Evolutionary conservation across 306 rosid species (phyloP).

Genomic region (Fragaria nilgerrensis): DNA sequence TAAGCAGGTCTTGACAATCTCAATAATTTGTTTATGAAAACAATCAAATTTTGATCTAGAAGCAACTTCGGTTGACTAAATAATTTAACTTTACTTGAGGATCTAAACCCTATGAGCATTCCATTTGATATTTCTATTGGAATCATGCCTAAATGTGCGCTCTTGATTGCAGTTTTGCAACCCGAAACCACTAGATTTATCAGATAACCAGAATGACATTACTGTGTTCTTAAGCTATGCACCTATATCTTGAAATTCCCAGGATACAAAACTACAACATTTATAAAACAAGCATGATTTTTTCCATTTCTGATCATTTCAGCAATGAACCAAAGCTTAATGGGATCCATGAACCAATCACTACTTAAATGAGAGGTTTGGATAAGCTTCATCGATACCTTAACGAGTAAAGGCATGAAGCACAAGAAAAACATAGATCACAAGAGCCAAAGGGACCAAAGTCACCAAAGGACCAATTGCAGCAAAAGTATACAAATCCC

Average conservation of each 20-base stretch:
- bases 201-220: neutral
- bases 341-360: neutral
- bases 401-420: conserved; percentile 69
- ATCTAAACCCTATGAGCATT: neutral
- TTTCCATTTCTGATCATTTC: neutral
- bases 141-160: neutral
- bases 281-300: neutral
- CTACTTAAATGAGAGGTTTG: neutral
- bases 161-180: neutral
- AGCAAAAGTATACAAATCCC: conserved; percentile 49
- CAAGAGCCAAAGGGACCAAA: conserved; percentile 68
- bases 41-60: conserved; percentile 25
- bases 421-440: conserved; percentile 59
- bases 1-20: conserved; percentile 4
- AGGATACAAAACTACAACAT: neutral
- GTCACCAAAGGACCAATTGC: conserved; percentile 67
- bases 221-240: neutral
- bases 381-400: neutral
- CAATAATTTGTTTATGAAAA: conserved; percentile 15
- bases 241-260: neutral
- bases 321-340: neutral
- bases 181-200: neutral
- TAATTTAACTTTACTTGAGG: neutral
- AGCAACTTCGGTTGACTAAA: conserved; percentile 22
- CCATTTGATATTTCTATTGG: neutral